Evolutionary conservation across 2,329 filamentous ascomycete species (phyloP).

Genomic region (Cercospora janseana): DNA sequence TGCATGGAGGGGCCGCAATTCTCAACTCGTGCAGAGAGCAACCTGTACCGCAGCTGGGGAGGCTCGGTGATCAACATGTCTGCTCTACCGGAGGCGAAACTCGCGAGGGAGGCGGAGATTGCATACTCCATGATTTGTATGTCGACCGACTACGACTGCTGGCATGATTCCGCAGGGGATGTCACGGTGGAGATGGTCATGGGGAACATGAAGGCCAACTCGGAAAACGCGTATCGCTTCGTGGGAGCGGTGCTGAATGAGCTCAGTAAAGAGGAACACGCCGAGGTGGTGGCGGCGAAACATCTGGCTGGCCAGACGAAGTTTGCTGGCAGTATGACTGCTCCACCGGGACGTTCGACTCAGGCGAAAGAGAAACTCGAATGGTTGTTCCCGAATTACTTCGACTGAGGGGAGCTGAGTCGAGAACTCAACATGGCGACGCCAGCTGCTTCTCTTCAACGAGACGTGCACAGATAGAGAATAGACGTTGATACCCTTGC

Average conservation of each 20-base stretch:
- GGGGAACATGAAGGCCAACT: constrained; percentile 92
- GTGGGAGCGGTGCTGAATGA: constrained; percentile 85
- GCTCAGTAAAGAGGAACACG: constrained; percentile 73
- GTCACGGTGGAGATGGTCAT: constrained; percentile 97
- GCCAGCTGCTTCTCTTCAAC: constrained; percentile 1
- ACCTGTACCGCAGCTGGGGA: constrained; percentile 93
- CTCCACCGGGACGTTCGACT: constrained; percentile 67
- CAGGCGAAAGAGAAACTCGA: constrained; percentile 77
- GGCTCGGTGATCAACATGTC: constrained; percentile 99
- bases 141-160: constrained; percentile 99
- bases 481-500: constrained; percentile 7
- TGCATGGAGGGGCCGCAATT: constrained; percentile 99
- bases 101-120: constrained; percentile 93
- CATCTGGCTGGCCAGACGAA: constrained; percentile 74
- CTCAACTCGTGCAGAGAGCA: constrained; percentile 89
- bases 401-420: constrained; percentile 39
- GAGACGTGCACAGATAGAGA: constrained; percentile 5
- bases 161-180: constrained; percentile 73
- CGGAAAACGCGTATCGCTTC: constrained; percentile 79
- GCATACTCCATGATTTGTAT: constrained; percentile 99
- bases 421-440: background rate
- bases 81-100: constrained; percentile 88
- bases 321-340: constrained; percentile 80
- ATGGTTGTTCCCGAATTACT: constrained; percentile 86
- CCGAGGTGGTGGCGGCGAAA: constrained; percentile 72